Evolutionary conservation across 768 basidiomycete species (phyloP).

Genomic region (Mycena latifolia): DNA sequence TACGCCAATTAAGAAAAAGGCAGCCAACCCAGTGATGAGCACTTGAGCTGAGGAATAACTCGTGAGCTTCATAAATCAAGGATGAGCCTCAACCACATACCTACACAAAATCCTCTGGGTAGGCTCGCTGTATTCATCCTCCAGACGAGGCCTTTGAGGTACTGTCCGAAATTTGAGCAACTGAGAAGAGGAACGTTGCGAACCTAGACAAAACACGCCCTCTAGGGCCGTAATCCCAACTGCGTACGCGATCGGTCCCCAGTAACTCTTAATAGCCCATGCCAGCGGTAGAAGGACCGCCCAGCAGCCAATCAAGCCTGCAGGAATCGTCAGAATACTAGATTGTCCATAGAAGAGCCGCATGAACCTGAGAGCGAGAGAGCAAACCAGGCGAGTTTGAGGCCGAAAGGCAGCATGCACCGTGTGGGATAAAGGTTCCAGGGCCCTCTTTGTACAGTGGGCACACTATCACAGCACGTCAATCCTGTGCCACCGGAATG

Average conservation of each 20-base stretch:
- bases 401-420: conserved; percentile 34
- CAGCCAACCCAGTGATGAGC: conserved; percentile 14
- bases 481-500: conserved; percentile 20
- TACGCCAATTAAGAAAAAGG: conserved; percentile 23
- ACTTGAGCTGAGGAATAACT: conserved; percentile 15
- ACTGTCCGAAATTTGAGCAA: neutral
- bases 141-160: conserved; percentile 26
- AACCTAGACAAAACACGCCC: conserved; percentile 32
- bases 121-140: conserved; percentile 26
- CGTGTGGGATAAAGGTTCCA: neutral
- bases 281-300: conserved; percentile 36
- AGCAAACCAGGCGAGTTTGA: conserved; percentile 36
- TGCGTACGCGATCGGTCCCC: conserved; percentile 33
- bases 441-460: conserved; percentile 11
- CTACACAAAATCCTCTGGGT: conserved; percentile 25
- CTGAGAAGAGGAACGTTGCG: neutral
- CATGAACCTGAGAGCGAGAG: conserved; percentile 31
- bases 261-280: conserved; percentile 27
- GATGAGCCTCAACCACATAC: neutral
- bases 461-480: neutral
- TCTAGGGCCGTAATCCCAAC: conserved; percentile 27
- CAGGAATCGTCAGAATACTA: neutral
- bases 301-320: conserved; percentile 38
- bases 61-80: too few relatives aligned
- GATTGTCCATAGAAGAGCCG: neutral